Evolutionary conservation across 1,284 basidiomycete species (phyloP), one percentile per base, ranked within the genome.

Genomic region (Earliella scabrosa): DNA sequence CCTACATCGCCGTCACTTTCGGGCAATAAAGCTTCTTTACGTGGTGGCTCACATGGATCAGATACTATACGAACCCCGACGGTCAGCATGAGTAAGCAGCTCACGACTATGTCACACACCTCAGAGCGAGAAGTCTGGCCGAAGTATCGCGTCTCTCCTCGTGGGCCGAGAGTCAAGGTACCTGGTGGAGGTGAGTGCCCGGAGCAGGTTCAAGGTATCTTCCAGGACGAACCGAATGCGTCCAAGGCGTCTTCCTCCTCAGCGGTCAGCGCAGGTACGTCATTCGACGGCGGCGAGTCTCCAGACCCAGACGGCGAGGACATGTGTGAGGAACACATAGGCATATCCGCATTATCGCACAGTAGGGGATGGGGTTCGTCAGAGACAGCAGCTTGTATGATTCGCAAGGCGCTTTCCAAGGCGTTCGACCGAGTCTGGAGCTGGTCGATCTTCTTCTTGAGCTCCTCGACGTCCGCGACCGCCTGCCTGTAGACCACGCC

Each of bases 121-220:
- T 89, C 87, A 34, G 83, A 78, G 21, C 85, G 78, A 2, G 87
- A 83, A 2, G 85, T 87, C 54, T 81, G 77, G 16, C 87, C 85
- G 58, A 84, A 77, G 66, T 85, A 88, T 39, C 69, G 76, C 1
- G 80, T 75, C 64, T 83, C 82, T 0, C 83, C 85, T 39, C 79
- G 70, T 26, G 76, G 65, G 11, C 82, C 82, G 11, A 88, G 75
- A 6, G 80, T 81, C 34, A 89, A 70, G 16, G 87, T 87, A 14
- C 86, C 86, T 86, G 41, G 6, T n/a, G 14, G 27, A 31, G n/a
- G 20, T 41, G 7, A 21, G 32, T 39, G 20, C 8, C 39, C 67
- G 36, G n/a, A n/a, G n/a, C n/a, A n/a, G n/a, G n/a, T n/a, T n/a
- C n/a, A n/a, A n/a, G n/a, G n/a, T n/a, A n/a, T n/a, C n/a, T 14